These are phyloP conservation scores for Leersia perrieri DNA, from an alignment of 176 grass and related monocot genomes.

Conservation along the genomic window DNA sequence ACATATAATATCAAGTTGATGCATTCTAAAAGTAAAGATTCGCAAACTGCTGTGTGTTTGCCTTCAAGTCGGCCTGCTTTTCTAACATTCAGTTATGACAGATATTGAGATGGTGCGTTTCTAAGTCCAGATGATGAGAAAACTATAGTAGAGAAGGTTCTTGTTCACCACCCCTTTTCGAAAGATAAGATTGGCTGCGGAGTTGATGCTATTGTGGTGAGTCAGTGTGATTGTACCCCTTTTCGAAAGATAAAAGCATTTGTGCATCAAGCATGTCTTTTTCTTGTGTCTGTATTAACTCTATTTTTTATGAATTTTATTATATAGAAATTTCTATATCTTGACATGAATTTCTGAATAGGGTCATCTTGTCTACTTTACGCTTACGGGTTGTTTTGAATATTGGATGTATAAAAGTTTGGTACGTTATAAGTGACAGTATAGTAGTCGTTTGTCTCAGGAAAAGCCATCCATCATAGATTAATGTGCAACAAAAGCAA, in stretches of 20 bases:
- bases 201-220: conserved; percentile 79
- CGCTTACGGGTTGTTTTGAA: too few species aligned
- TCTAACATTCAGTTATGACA: conserved; percentile 34
- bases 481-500: neutral
- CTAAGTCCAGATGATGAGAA: conserved; percentile 57
- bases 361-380: neutral
- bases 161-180: conserved; percentile 59
- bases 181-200: conserved; percentile 94
- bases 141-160: conserved; percentile 69
- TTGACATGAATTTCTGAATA: neutral
- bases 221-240: neutral
- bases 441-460: too few species aligned
- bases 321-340: neutral
- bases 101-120: conserved; percentile 60
- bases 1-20: neutral
- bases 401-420: too few species aligned
- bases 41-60: neutral
- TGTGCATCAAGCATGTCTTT: neutral
- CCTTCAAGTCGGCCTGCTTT: neutral
- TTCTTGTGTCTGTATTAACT: neutral
- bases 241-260: neutral
- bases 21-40: neutral
- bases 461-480: neutral
- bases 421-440: too few species aligned
- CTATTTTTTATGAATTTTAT: too few species aligned